Conservation (phyloP, 148 eudicot species). For the Diospyros lotus region DNA sequence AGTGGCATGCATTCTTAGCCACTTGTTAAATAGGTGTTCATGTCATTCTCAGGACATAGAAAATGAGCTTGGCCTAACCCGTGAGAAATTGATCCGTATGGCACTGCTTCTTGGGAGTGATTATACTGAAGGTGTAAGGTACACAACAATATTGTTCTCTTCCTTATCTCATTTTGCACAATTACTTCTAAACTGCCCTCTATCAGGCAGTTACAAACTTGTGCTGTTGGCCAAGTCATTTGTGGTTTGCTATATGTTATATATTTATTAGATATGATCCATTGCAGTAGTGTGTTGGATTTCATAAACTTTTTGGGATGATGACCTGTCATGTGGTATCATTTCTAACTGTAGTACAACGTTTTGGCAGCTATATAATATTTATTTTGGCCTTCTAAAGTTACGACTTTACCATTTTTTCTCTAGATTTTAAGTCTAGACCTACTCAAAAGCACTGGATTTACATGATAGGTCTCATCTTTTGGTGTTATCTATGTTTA, state of each 20-base stretch:
- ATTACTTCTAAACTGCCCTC: not conserved
- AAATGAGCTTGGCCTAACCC: conserved; percentile 78
- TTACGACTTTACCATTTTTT: not conserved
- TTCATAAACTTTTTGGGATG: not conserved
- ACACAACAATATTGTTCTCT: conserved; percentile 8
- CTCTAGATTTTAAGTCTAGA: not conserved
- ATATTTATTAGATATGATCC: too few species aligned
- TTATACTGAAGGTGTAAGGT: conserved; percentile 99
- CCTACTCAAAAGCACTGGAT: not conserved
- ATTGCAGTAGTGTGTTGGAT: too few species aligned
- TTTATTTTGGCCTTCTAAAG: not conserved
- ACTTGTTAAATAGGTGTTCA: conserved; percentile 11
- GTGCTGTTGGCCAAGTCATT: not conserved
- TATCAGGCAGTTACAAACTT: not conserved
- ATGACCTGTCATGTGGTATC: not conserved
- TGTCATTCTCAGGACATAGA: conserved; percentile 71
- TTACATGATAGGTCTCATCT: not conserved
- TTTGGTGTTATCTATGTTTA: not conserved
- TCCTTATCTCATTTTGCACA: not conserved
- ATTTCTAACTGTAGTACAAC: not conserved
- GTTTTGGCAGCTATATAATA: not conserved
- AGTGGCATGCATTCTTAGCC: not conserved
- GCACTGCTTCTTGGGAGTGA: conserved; percentile 98
- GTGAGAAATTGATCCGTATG: conserved; percentile 84
- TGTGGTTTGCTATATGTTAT: not conserved